These are phyloP conservation scores for Eutrema yunnanense DNA, from an alignment of 345 rosid genomes.

Conservation along the genomic window DNA sequence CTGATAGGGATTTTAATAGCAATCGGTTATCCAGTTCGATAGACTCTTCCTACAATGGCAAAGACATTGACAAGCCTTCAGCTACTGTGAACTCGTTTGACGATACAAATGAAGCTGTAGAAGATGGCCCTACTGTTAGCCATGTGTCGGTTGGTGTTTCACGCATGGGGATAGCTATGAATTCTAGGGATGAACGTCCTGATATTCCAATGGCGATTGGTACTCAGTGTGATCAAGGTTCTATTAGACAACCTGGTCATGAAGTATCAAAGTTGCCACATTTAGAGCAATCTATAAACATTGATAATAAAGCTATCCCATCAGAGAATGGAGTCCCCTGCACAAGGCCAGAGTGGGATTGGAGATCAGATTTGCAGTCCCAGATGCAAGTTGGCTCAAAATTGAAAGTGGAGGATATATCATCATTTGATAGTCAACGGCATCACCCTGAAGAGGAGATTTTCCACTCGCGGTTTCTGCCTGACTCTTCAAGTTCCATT, in stretches of 20 bases:
- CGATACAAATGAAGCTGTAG: conserved; percentile 14
- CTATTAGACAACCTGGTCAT: conserved; percentile 36
- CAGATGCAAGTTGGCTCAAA: conserved; percentile 19
- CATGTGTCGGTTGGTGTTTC: conserved; percentile 34
- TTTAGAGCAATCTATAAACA: conserved; percentile 25
- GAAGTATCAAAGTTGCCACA: conserved; percentile 32
- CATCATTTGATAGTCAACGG: conserved; percentile 58
- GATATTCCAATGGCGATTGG: conserved; percentile 26
- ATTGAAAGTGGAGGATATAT: conserved; percentile 50
- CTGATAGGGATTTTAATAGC: conserved; percentile 29
- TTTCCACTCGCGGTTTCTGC: conserved; percentile 29
- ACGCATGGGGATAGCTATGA: conserved; percentile 37
- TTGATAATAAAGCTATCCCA: conserved; percentile 20
- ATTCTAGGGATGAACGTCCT: conserved; percentile 29
- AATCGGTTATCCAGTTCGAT: conserved; percentile 25
- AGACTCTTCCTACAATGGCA: conserved; percentile 25
- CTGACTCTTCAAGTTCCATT: conserved; percentile 39
- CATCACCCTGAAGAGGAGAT: conserved; percentile 56
- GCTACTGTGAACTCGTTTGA: conserved; percentile 24
- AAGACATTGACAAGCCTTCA: conserved; percentile 14
- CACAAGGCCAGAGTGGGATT: conserved; percentile 32
- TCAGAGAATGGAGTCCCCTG: conserved; percentile 22
- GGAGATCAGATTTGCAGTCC: conserved; percentile 33
- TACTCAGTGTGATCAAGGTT: conserved; percentile 37
- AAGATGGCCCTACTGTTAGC: conserved; percentile 24